These are phyloP conservation scores for Chaetomium sp. DNA, from an alignment of 2,329 filamentous ascomycete genomes.

Conservation along the genomic window DNA sequence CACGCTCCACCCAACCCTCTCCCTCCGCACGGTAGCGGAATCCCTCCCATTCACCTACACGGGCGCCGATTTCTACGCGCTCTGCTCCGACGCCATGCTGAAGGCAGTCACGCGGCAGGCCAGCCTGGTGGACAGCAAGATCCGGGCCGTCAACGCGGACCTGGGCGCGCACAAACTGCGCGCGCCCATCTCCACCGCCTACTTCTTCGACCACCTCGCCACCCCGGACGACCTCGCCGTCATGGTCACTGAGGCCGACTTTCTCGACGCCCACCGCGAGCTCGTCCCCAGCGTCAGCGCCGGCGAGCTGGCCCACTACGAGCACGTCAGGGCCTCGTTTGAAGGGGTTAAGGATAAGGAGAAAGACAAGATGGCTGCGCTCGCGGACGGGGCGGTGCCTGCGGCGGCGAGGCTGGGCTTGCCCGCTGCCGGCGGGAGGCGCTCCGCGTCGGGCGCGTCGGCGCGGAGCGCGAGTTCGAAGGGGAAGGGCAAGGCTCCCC, in stretches of 20 bases:
- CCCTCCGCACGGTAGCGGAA: conserved; percentile 72
- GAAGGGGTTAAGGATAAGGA: conserved; percentile 60
- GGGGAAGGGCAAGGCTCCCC: conserved; percentile 34
- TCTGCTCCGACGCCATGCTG: conserved; percentile 98
- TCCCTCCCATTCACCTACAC: conserved; percentile 93
- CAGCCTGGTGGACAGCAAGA: conserved; percentile 78
- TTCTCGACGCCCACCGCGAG: conserved; percentile 76
- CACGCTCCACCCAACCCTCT: conserved; percentile 76
- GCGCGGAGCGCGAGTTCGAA: conserved; percentile 29
- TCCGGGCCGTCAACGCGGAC: conserved; percentile 65
- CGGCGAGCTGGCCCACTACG: conserved; percentile 90
- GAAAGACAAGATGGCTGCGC: conserved; percentile 9
- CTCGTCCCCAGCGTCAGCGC: conserved; percentile 91
- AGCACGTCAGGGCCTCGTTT: conserved; percentile 78
- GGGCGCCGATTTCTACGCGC: conserved; percentile 93
- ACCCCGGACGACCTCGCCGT: conserved; percentile 81
- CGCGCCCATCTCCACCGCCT: conserved; percentile 74
- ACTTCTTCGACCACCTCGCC: conserved; percentile 94
- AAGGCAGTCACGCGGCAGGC: conserved; percentile 96
- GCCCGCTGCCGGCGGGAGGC: conserved; percentile 5
- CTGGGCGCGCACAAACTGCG: conserved; percentile 15
- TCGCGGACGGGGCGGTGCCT: conserved; percentile 14
- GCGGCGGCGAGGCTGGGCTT: conserved; percentile 29
- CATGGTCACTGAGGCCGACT: conserved; percentile 87
- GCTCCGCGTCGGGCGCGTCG: conserved; percentile 26